Evolutionary conservation across 768 basidiomycete species (phyloP).

Genomic region (Tulasnella sp.): DNA sequence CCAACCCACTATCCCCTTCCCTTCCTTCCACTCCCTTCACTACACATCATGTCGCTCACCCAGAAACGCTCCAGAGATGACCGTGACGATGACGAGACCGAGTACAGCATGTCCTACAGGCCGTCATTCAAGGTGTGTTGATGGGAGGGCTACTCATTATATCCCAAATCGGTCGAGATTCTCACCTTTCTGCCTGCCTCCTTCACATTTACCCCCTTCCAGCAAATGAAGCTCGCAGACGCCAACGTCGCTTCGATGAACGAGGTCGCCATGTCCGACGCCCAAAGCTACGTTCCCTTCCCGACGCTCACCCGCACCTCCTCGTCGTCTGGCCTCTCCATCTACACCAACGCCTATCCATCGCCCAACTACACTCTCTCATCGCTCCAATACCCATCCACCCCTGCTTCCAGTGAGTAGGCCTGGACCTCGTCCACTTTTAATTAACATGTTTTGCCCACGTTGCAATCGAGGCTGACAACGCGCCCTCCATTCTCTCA

Average conservation of each 20-base stretch:
- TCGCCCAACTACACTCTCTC: slow-evolving; percentile 9
- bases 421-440: no score
- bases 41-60: slow-evolving; percentile 51
- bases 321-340: slow-evolving; percentile 52
- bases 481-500: no score
- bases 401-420: not conserved
- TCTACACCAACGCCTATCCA: slow-evolving; percentile 32
- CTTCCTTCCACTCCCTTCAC: slow-evolving; percentile 2
- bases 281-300: slow-evolving; percentile 43
- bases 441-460: no score
- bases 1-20: not conserved
- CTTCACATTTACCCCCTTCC: slow-evolving; percentile 27
- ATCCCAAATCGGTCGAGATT: not conserved
- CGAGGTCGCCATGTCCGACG: slow-evolving; percentile 51
- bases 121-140: slow-evolving; percentile 25
- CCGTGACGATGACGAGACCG: slow-evolving; percentile 29
- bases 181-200: not conserved
- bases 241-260: slow-evolving; percentile 51
- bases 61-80: slow-evolving; percentile 57
- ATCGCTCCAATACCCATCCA: slow-evolving; percentile 2
- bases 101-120: not conserved
- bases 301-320: slow-evolving; percentile 43
- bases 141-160: no score
- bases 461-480: no score
- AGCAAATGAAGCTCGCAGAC: slow-evolving; percentile 62